These are phyloP conservation scores for Chenopodium formosanum DNA, from an alignment of 148 eudicot genomes.

Conservation along the genomic window DNA sequence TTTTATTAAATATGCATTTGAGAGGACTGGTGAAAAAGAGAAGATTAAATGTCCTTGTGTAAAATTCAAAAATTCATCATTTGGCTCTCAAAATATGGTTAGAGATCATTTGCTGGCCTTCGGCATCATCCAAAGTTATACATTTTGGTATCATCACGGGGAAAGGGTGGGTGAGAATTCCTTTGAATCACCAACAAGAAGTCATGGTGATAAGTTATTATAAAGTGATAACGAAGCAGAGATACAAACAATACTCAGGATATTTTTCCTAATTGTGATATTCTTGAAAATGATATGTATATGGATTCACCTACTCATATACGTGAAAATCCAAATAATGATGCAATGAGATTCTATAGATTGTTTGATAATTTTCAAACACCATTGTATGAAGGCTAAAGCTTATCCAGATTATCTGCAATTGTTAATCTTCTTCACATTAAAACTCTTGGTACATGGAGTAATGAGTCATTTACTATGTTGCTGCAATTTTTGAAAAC, in stretches of 20 bases:
- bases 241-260: neutral
- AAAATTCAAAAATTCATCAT: neutral
- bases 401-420: too few species aligned
- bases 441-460: too few species aligned
- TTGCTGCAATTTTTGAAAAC: too few species aligned
- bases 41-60: neutral
- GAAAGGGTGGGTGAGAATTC: neutral
- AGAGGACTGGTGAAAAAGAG: neutral
- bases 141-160: neutral
- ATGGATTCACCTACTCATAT: too few species aligned
- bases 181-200: neutral
- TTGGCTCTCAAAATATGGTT: neutral
- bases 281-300: too few species aligned
- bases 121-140: neutral
- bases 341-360: too few species aligned
- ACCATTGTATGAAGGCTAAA: neutral
- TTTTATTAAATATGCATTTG: neutral
- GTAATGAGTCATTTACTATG: too few species aligned
- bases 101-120: neutral
- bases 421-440: too few species aligned
- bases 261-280: neutral
- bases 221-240: neutral
- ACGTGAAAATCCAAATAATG: too few species aligned
- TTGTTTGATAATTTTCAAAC: neutral
- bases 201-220: neutral